Conservation (phyloP, 495 filamentous ascomycete species). For the Chaetomidium leptoderma region DNA sequence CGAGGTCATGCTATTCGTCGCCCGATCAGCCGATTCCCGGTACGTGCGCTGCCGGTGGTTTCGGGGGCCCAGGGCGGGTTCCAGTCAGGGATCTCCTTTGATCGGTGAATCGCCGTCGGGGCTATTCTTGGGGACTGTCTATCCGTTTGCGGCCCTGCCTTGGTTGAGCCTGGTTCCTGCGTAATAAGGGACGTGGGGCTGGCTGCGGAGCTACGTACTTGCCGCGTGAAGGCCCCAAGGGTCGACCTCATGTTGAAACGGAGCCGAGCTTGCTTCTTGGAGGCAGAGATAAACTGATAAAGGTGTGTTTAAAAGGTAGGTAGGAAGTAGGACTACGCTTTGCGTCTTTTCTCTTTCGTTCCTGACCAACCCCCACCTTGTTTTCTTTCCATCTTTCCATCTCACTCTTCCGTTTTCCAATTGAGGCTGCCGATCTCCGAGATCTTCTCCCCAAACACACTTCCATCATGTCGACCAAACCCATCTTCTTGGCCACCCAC, state of each 20-base stretch:
- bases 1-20: background rate
- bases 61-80: background rate
- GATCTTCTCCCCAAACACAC: background rate
- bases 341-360: background rate
- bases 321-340: background rate
- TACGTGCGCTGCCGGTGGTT: conserved; percentile 1
- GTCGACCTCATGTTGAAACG: no score
- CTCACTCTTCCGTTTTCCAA: background rate
- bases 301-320: no score
- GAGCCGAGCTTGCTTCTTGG: no score
- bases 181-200: background rate
- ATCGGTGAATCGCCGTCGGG: background rate
- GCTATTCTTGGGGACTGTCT: background rate
- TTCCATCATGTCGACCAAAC: conserved; percentile 63
- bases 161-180: background rate
- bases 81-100: no score
- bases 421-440: conserved; percentile 1
- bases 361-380: background rate
- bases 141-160: background rate
- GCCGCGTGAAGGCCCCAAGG: no score
- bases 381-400: background rate
- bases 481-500: conserved; percentile 90
- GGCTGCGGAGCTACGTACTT: background rate
- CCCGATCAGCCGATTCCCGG: background rate
- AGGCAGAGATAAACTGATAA: no score